These are phyloP conservation scores for Penicillium sp. DNA, from an alignment of 2,329 filamentous ascomycete species.

Conservation along the genomic window DNA sequence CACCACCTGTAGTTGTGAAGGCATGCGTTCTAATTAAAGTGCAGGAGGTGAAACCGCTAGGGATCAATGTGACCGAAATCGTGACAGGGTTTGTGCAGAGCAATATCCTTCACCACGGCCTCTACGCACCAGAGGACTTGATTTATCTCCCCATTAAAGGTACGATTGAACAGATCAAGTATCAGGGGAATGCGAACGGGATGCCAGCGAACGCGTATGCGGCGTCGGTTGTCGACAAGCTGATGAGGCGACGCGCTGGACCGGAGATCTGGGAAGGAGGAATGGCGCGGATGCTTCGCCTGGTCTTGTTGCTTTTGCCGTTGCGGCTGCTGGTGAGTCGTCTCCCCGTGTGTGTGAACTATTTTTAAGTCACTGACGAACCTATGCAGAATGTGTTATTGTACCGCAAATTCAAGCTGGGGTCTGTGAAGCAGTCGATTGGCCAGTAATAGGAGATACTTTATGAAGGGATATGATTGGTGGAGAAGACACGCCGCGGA, in stretches of 20 bases:
- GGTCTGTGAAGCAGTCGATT: not conserved
- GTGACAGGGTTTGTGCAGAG: slow-evolving; percentile 15
- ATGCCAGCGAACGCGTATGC: slow-evolving; percentile 25
- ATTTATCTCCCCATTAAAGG: slow-evolving; percentile 11
- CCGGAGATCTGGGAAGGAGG: slow-evolving; percentile 12
- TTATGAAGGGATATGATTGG: too few relatives aligned
- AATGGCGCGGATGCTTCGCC: not conserved
- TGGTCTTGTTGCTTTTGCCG: not conserved
- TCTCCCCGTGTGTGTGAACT: too few relatives aligned
- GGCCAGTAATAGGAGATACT: too few relatives aligned
- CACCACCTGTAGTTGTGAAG: not conserved
- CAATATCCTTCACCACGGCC: slow-evolving; percentile 14
- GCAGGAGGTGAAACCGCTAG: slow-evolving; percentile 10
- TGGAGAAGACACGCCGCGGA: not conserved
- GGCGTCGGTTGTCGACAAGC: slow-evolving; percentile 13
- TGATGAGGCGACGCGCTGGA: not conserved
- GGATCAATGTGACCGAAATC: slow-evolving; percentile 12
- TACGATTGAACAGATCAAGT: slow-evolving; percentile 24
- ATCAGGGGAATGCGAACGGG: slow-evolving; percentile 25
- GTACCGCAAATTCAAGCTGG: not conserved
- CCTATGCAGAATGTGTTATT: not conserved
- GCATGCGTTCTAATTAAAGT: not conserved
- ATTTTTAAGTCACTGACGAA: too few relatives aligned
- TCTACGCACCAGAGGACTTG: slow-evolving; percentile 9
- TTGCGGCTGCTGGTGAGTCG: not conserved